Percentiles rank a stretch among this genome's conserved stretches.
These are phyloP conservation scores for Geoglossum glabrum DNA, from an alignment of 495 filamentous ascomycete species.

Conservation along the genomic window DNA sequence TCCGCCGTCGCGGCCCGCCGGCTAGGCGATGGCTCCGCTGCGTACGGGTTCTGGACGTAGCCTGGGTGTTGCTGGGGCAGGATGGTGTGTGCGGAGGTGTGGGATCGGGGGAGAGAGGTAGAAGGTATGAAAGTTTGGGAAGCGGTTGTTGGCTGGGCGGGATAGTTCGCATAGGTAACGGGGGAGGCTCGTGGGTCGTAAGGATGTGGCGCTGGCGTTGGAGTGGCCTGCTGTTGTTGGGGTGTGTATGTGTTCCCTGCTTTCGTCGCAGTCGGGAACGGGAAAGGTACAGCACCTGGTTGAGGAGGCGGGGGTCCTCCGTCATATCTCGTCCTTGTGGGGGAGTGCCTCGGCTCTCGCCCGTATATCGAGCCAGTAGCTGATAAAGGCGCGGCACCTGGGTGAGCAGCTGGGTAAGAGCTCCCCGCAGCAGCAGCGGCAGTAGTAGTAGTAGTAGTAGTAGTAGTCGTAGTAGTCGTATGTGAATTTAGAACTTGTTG, in stretches of 20 bases:
- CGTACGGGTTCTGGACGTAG: slow-evolving; percentile 36
- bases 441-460: neutral
- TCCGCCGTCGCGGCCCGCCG: neutral
- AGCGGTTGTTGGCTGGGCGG: slow-evolving; percentile 4
- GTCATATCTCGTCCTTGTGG: slow-evolving; percentile 2
- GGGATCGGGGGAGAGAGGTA: neutral
- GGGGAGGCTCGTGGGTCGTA: slow-evolving; percentile 11
- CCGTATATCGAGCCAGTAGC: slow-evolving; percentile 6
- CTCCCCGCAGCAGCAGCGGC: slow-evolving; percentile 20
- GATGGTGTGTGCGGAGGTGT: neutral
- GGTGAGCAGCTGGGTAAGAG: slow-evolving; percentile 28
- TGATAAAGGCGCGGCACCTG: slow-evolving; percentile 18
- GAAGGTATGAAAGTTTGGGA: neutral
- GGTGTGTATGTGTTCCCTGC: slow-evolving; percentile 7
- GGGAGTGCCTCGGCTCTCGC: neutral
- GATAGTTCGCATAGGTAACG: neutral
- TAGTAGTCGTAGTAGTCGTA: neutral
- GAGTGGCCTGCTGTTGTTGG: slow-evolving; percentile 30
- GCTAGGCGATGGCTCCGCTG: slow-evolving; percentile 20
- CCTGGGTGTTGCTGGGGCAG: too few relatives aligned
- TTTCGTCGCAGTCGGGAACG: slow-evolving; percentile 13
- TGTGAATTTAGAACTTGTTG: slow-evolving; percentile 8
- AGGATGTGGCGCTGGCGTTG: slow-evolving; percentile 16
- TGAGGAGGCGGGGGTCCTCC: slow-evolving; percentile 36
- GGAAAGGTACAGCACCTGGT: slow-evolving; percentile 31